A percentile compares a stretch with the other conserved stretches of the same genome.
These are phyloP conservation scores for Lactarius akahatsu DNA, from an alignment of 768 basidiomycete genomes.

Conservation along the genomic window DNA sequence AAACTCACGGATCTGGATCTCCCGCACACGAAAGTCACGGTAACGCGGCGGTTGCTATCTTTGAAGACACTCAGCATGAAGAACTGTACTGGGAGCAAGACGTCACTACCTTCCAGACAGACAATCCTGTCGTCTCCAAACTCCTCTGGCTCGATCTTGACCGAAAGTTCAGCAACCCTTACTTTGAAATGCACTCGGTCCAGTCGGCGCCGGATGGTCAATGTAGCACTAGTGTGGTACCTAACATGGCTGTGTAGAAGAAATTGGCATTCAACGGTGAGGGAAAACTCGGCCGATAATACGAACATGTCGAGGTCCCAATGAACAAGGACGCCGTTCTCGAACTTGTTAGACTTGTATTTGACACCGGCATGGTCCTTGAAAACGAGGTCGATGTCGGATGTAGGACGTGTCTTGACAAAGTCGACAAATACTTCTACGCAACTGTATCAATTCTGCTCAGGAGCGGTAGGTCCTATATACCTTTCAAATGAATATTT, in stretches of 20 bases:
- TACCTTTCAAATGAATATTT: not conserved
- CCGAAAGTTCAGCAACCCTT: not conserved
- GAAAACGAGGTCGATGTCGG: not conserved
- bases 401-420: not conserved
- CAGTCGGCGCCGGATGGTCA: not conserved
- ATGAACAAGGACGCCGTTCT: not conserved
- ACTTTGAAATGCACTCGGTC: not conserved
- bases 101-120: not conserved
- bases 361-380: not conserved
- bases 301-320: not conserved
- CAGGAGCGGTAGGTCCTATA: not conserved
- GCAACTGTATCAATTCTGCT: not conserved
- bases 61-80: not conserved
- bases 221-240: not conserved
- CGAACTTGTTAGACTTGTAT: not conserved
- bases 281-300: too few relatives aligned
- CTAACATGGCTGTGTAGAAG: not conserved
- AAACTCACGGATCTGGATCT: not conserved
- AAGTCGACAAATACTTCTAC: not conserved
- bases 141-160: not conserved
- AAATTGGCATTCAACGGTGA: not conserved
- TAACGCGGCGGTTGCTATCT: not conserved
- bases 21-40: not conserved
- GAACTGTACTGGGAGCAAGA: not conserved
- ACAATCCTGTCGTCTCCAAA: not conserved